Conservation (phyloP, 306 rosid species). For the Corylus avellana region DNA sequence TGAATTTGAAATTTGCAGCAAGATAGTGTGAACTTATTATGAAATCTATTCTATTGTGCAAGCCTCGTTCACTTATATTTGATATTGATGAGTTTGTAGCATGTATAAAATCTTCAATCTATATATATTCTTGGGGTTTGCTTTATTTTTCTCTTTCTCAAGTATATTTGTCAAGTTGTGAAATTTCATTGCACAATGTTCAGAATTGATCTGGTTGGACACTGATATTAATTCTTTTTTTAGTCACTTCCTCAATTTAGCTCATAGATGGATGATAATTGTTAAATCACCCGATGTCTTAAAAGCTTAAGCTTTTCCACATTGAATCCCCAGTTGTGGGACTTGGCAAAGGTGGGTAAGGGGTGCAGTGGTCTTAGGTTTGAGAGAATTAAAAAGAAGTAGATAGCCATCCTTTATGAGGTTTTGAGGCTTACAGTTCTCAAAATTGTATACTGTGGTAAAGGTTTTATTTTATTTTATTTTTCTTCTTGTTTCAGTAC, state of each 20-base stretch:
- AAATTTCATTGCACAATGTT: background rate
- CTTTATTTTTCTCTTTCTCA: too few species aligned
- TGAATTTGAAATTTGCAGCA: background rate
- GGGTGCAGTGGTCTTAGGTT: background rate
- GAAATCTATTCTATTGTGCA: background rate
- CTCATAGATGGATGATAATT: background rate
- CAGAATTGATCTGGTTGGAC: background rate
- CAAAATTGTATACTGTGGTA: background rate
- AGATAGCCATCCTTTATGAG: background rate
- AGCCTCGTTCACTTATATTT: background rate
- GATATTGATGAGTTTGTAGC: background rate
- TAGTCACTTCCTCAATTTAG: background rate
- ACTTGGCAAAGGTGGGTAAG: constrained; percentile 24
- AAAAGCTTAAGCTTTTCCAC: too few species aligned
- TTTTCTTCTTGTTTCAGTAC: background rate
- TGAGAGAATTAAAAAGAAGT: background rate
- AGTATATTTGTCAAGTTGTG: background rate
- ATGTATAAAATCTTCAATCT: background rate
- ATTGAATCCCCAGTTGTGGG: background rate
- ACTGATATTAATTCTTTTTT: background rate
- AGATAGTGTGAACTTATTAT: background rate
- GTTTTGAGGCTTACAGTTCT: background rate
- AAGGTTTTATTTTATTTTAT: background rate
- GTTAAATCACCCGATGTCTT: too few species aligned
- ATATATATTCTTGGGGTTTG: background rate